These are phyloP conservation scores for Pythium volutum DNA, from an alignment of 352 stramenopile species.

Conservation along the genomic window DNA sequence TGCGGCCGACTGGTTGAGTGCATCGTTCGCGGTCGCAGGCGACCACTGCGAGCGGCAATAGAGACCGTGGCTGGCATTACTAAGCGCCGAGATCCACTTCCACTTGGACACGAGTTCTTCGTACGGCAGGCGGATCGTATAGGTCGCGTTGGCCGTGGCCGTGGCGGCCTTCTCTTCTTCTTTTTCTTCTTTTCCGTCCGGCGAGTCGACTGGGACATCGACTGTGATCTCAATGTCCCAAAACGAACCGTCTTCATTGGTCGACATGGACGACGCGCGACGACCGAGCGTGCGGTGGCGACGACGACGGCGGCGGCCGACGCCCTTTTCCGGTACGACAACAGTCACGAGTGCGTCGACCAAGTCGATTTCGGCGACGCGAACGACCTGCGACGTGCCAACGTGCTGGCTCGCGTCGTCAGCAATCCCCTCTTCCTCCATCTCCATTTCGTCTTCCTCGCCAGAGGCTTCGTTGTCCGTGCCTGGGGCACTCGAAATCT, in stretches of 20 bases:
- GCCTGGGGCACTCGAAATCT: background rate
- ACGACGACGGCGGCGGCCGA: background rate
- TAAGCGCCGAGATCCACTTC: slow-evolving; percentile 62
- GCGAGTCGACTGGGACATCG: background rate
- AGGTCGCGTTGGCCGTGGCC: background rate
- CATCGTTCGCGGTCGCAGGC: background rate
- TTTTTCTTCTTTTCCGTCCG: background rate
- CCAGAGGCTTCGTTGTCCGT: background rate
- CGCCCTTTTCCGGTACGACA: slow-evolving; percentile 11
- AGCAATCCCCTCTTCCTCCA: background rate
- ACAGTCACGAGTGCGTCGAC: slow-evolving; percentile 5
- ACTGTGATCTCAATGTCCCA: slow-evolving; percentile 19
- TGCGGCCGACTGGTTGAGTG: background rate
- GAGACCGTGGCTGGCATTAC: slow-evolving; percentile 50
- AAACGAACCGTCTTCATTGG: slow-evolving; percentile 6
- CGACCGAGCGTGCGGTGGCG: background rate
- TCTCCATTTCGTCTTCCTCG: background rate
- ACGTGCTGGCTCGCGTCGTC: background rate
- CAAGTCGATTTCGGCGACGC: slow-evolving; percentile 13
- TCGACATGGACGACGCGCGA: background rate
- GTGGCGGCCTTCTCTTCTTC: background rate
- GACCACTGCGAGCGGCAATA: slow-evolving; percentile 25
- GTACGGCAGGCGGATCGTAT: slow-evolving; percentile 45
- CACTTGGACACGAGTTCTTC: slow-evolving; percentile 52
- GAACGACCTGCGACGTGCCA: background rate